Base-by-base conservation (phyloP, 2,329 filamentous ascomycete genomes). In the Pestalotiopsis sp. region DNA sequence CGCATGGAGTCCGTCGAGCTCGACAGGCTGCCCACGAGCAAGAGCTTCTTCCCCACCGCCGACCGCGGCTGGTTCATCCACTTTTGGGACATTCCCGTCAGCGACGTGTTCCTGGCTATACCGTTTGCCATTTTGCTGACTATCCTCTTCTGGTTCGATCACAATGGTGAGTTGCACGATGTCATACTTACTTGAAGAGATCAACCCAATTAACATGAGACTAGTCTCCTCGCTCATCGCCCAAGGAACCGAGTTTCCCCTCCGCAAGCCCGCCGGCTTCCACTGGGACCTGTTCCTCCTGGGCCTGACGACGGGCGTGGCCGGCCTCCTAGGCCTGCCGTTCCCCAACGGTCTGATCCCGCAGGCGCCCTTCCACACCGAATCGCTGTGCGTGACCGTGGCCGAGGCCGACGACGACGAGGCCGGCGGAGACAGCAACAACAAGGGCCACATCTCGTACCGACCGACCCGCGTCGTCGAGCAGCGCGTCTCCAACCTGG, bases 121-220 rank as follows among this genome's bases (percentile, higher is more conserved):
- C 94, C 94, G 0, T 97, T 97, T 81, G 94, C 93, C 0, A 76
- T 97, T 41, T 83, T 97, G 1, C 83, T 97, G 17, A 97, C 94
- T 0, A 90, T 97, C 25, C 82, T 97, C 4, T 97, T 97, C 77
- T 97, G 92, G 83, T 97, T 96, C 77, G 94, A 97, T 76, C 94
- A 97, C 76, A 97, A 96, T 73, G 91, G 91, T 93, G 82, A 70
- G 82, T 72, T n/a, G n/a, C n/a, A n/a, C n/a, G n/a, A n/a, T n/a
- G n/a, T n/a, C n/a, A n/a, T n/a, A n/a, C n/a, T n/a, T n/a, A n/a
- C n/a, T n/a, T n/a, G n/a, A n/a, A n/a, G n/a, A n/a, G n/a, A n/a
- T n/a, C 3, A 27, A 36, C 41, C 25, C 58, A 70, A 71, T 67
- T 70, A 31, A 71, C 65, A 36, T 41, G 13, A 25, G 20, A 12